A percentile compares a stretch with the other conserved stretches of the same genome.
phyloP scores from a whole-genome alignment of 176 grass and related monocot genomes.

The Oryza nivara region DNA sequence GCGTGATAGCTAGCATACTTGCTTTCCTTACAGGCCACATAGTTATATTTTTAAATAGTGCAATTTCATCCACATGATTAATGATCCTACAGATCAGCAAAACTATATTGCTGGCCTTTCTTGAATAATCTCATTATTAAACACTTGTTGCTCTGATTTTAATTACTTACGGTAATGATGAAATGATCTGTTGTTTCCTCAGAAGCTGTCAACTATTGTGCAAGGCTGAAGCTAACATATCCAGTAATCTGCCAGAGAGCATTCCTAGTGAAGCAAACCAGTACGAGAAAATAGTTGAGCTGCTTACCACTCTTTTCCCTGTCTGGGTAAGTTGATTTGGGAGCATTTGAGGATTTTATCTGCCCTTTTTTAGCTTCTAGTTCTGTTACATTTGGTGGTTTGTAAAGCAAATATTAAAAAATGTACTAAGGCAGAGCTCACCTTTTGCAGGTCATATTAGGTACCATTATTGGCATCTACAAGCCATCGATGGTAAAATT shows the following conservation, averaged over 20 bases:
- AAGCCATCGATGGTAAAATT: constrained; percentile 81
- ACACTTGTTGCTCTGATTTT: not conserved
- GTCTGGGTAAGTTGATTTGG: constrained; percentile 70
- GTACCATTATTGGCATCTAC: constrained; percentile 90
- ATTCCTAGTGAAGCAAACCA: constrained; percentile 51
- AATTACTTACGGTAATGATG: constrained; percentile 11
- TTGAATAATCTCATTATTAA: constrained; percentile 24
- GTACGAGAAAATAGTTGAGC: constrained; percentile 86
- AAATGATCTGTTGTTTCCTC: constrained; percentile 44
- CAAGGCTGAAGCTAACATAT: constrained; percentile 83
- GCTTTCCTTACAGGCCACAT: not conserved
- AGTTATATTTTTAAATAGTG: not conserved
- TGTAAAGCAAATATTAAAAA: constrained; percentile 18
- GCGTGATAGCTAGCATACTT: not conserved
- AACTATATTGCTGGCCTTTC: constrained; percentile 25
- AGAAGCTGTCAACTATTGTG: constrained; percentile 74
- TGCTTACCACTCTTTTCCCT: constrained; percentile 97
- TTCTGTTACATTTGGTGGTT: constrained; percentile 23
- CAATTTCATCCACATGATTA: constrained; percentile 9
- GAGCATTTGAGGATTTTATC: constrained; percentile 35
- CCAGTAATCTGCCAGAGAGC: constrained; percentile 68
- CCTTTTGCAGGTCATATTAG: constrained; percentile 76
- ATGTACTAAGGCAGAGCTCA: constrained; percentile 32
- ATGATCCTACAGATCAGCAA: constrained; percentile 8
- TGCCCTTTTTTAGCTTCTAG: constrained; percentile 21